These are phyloP conservation scores for Arachnomyces sp. DNA, from an alignment of 2,329 filamentous ascomycete species.

Conservation along the genomic window DNA sequence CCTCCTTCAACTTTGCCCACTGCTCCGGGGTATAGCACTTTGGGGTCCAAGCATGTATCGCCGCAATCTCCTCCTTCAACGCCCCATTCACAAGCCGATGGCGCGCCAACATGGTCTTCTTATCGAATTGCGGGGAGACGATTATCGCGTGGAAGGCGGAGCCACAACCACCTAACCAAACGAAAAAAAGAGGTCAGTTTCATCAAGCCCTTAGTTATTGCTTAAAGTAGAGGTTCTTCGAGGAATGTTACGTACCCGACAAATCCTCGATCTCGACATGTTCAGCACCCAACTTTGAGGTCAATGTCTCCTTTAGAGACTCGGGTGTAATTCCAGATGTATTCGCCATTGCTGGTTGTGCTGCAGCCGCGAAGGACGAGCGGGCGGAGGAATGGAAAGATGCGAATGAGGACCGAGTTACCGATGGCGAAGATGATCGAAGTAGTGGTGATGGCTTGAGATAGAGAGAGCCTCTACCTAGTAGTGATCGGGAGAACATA, in stretches of 20 bases:
- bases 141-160: constrained; percentile 65
- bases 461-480: constrained; percentile 7
- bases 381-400: constrained; percentile 14
- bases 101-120: constrained; percentile 70
- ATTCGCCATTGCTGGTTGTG: constrained; percentile 32
- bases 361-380: constrained; percentile 31
- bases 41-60: constrained; percentile 90
- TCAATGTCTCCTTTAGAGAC: constrained; percentile 61
- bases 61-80: constrained; percentile 79
- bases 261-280: constrained; percentile 87
- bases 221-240: no score
- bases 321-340: constrained; percentile 64
- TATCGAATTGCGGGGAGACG: constrained; percentile 61
- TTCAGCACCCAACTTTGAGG: constrained; percentile 61
- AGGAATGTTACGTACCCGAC: constrained; percentile 58
- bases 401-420: no score
- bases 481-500: constrained; percentile 12
- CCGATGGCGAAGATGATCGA: constrained; percentile 14
- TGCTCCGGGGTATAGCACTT: constrained; percentile 90
- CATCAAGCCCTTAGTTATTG: no score
- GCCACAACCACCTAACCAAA: constrained; percentile 56
- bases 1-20: constrained; percentile 62
- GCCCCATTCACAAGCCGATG: constrained; percentile 79
- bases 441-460: neutral
- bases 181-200: constrained; percentile 6